Conservation (phyloP, 495 filamentous ascomycete species). For the Achaetomiella virescens region DNA sequence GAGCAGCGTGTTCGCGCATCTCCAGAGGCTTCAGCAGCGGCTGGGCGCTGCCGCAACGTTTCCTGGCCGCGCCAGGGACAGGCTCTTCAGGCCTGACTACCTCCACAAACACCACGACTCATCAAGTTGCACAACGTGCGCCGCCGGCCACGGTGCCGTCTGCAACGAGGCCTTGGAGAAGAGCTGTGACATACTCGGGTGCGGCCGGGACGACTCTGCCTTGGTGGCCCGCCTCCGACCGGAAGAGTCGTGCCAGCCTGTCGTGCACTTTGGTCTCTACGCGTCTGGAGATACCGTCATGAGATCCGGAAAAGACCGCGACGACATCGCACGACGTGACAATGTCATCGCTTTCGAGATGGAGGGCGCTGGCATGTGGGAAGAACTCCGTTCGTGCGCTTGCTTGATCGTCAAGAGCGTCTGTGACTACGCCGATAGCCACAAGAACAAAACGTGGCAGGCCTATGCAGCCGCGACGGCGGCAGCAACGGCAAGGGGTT, state of each 20-base stretch:
- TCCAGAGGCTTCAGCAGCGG: slow-evolving; percentile 10
- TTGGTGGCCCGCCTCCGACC: background rate
- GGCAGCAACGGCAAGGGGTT: slow-evolving; percentile 17
- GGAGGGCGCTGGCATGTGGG: slow-evolving; percentile 40
- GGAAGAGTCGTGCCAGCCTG: slow-evolving; percentile 10
- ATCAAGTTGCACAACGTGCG: background rate
- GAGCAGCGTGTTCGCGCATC: slow-evolving; percentile 7
- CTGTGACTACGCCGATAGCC: slow-evolving; percentile 40
- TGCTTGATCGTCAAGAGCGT: slow-evolving; percentile 39
- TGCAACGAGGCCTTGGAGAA: background rate
- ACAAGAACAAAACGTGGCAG: slow-evolving; percentile 41
- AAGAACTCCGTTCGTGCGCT: slow-evolving; percentile 15
- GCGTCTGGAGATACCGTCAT: slow-evolving; percentile 30
- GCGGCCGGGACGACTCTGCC: background rate
- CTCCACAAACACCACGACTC: slow-evolving; percentile 27
- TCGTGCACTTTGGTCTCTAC: slow-evolving; percentile 18
- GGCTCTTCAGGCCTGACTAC: slow-evolving; percentile 23
- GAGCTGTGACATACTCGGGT: background rate
- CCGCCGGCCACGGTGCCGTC: background rate
- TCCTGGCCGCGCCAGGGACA: slow-evolving; percentile 3
- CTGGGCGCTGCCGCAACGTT: background rate
- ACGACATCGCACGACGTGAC: slow-evolving; percentile 12
- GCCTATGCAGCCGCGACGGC: slow-evolving; percentile 35
- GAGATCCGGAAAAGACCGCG: slow-evolving; percentile 23
- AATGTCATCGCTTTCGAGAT: slow-evolving; percentile 40